Base-by-base conservation (phyloP, 352 stramenopile genomes). In the Phytophthora idaei region DNA sequence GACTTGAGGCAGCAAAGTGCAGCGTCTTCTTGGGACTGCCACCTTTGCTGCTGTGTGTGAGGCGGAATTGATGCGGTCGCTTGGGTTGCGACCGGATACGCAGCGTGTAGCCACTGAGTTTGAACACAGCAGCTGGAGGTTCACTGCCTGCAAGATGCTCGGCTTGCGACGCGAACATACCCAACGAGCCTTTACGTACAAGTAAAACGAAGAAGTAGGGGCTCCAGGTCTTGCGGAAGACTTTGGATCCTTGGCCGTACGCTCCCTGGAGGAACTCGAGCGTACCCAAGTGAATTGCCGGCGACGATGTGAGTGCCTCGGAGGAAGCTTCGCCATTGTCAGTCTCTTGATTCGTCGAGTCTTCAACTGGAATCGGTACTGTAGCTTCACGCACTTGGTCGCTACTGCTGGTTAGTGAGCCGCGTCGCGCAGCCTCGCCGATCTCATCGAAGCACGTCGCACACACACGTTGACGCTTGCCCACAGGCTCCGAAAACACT, bases 181-280 rank as follows among this genome's bases (percentile, higher is more conserved):
- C 81, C 4, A 90, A 66, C 21, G 83, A 92, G 29, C 83, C 83
- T 55, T 92, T 90, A 62, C 81, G 83, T 7, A 90, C 76, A 4
- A 92, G 77, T 41, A 91, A 66, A 52, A 90, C 81, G 69, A 92
- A 90, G 62, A 90, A 90, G 54, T 77, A 92, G 10, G 67, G 37
- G 32, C 76, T 61, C 81, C 83, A 92, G 32, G 63, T 81, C 67
- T 92, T 92, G 64, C 81, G 79, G 52, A 88, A 88, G n/a, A 61
- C 65, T 15, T 82, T 76, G 12, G 76, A 71, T 31, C 70, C 72
- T 55, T 63, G 50, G 21, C 69, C 60, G 44, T 82, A 78, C 11
- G 72, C 61, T 46, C 73, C 77, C 53, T 88, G 79, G 51, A 87
- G 70, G 55, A 81, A 80, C 34, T 90, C 77, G 15, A 88, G 80